phyloP scores from a whole-genome alignment of 2,329 filamentous ascomycete genomes.

The Fusarium compactum region DNA sequence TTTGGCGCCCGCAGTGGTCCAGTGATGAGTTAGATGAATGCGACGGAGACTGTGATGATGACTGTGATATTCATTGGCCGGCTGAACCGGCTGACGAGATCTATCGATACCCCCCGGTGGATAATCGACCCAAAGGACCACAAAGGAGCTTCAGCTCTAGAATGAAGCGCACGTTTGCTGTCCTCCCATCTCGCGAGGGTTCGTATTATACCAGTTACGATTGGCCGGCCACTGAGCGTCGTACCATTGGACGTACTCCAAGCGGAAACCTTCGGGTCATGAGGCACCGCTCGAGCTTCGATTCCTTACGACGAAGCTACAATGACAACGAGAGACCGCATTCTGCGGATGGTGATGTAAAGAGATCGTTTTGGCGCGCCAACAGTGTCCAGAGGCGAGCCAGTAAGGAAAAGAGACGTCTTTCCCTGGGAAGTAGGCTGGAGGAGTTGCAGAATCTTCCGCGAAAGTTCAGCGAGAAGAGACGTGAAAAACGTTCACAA shows the following conservation, averaged over 20 bases:
- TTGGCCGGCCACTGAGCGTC: conserved; percentile 60
- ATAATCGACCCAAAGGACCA: conserved; percentile 60
- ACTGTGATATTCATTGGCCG: conserved; percentile 38
- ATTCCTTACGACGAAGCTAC: conserved; percentile 53
- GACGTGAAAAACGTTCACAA: conserved; percentile 68
- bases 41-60: conserved; percentile 50
- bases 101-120: conserved; percentile 62
- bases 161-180: conserved; percentile 71
- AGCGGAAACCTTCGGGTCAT: conserved; percentile 72
- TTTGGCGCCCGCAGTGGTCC: conserved; percentile 69
- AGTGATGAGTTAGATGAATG: conserved; percentile 49
- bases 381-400: conserved; percentile 46
- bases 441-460: conserved; percentile 66
- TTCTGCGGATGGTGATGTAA: conserved; percentile 47
- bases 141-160: conserved; percentile 64
- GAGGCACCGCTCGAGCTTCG: conserved; percentile 62
- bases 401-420: conserved; percentile 49
- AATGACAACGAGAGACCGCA: conserved; percentile 52
- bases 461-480: conserved; percentile 67
- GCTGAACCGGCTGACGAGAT: conserved; percentile 56
- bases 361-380: conserved; percentile 50
- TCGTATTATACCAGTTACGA: conserved; percentile 48
- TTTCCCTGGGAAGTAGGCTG: conserved; percentile 61
- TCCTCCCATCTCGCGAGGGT: conserved; percentile 64
- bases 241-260: conserved; percentile 69